These are phyloP conservation scores for Claviceps sp. DNA, from an alignment of 2,329 filamentous ascomycete species.

Conservation along the genomic window DNA sequence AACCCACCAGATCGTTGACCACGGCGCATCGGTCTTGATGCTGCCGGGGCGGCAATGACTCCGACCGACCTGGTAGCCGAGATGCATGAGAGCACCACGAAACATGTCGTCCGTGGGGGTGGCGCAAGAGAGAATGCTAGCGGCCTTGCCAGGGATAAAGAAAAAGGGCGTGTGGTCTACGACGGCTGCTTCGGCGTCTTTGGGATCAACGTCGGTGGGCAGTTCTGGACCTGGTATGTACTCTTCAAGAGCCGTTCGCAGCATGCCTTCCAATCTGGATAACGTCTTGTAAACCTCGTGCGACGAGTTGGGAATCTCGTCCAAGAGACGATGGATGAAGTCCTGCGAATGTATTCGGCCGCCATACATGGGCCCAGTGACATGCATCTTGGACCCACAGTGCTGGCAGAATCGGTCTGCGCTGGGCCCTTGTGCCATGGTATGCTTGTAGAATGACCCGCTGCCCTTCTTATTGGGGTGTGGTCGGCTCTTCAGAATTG, in stretches of 20 bases:
- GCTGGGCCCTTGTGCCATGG: constrained; percentile 57
- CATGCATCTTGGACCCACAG: constrained; percentile 74
- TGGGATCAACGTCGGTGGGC: constrained; percentile 24
- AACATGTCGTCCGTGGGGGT: constrained; percentile 70
- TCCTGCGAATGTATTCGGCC: constrained; percentile 74
- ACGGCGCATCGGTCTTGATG: constrained; percentile 88
- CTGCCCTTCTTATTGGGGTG: constrained; percentile 56
- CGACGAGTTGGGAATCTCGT: constrained; percentile 54
- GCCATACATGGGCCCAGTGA: constrained; percentile 90
- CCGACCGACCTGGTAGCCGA: constrained; percentile 72
- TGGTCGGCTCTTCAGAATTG: constrained; percentile 55
- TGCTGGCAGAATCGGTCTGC: constrained; percentile 59
- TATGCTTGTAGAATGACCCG: constrained; percentile 64
- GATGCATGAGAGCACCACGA: constrained; percentile 63
- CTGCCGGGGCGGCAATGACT: constrained; percentile 84
- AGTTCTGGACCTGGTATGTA: constrained; percentile 25
- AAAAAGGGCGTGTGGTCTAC: constrained; percentile 75
- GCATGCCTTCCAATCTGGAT: constrained; percentile 77
- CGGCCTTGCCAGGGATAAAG: constrained; percentile 61
- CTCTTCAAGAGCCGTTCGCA: constrained; percentile 79
- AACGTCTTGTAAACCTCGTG: constrained; percentile 64
- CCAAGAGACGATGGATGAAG: constrained; percentile 70
- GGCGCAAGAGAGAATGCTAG: constrained; percentile 64
- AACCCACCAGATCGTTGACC: constrained; percentile 79
- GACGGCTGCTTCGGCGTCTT: constrained; percentile 41